Conservation (phyloP, 495 filamentous ascomycete genomes). For the Halenospora varia region DNA sequence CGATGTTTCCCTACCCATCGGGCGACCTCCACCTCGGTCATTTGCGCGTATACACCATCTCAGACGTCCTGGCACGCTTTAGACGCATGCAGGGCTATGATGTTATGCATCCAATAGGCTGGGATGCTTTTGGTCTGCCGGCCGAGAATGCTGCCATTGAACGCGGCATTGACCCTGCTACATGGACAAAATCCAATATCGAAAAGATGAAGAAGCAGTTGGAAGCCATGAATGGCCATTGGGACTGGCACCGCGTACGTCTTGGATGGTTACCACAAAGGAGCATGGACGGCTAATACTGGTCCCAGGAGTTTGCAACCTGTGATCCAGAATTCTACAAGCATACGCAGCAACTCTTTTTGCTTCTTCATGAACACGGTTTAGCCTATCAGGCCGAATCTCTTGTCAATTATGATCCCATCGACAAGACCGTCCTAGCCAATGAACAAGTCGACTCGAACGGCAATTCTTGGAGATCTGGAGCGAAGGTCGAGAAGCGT, state of each 20-base stretch:
- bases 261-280: slow-evolving; percentile 29
- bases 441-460: slow-evolving; percentile 88
- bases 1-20: slow-evolving; percentile 94
- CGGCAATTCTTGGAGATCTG: slow-evolving; percentile 83
- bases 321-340: slow-evolving; percentile 82
- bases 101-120: slow-evolving; percentile 85
- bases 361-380: slow-evolving; percentile 64
- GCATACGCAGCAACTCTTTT: slow-evolving; percentile 82
- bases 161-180: slow-evolving; percentile 68
- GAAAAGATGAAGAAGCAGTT: slow-evolving; percentile 80
- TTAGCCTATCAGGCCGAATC: slow-evolving; percentile 77
- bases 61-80: slow-evolving; percentile 77
- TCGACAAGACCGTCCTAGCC: slow-evolving; percentile 84
- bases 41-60: slow-evolving; percentile 85
- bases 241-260: slow-evolving; percentile 74
- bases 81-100: slow-evolving; percentile 70
- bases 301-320: slow-evolving; percentile 68
- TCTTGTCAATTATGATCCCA: slow-evolving; percentile 83
- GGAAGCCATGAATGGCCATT: slow-evolving; percentile 66
- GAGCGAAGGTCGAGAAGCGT: slow-evolving; percentile 76
- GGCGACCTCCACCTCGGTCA: slow-evolving; percentile 88
- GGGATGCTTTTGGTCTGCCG: slow-evolving; percentile 89
- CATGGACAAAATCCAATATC: slow-evolving; percentile 80
- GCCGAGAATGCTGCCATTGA: slow-evolving; percentile 95
- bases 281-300: slow-evolving; percentile 2